Percentiles rank a stretch among this genome's conserved stretches.
These are phyloP conservation scores for Trichoderma sp. DNA, from an alignment of 2,329 filamentous ascomycete species.

Conservation along the genomic window DNA sequence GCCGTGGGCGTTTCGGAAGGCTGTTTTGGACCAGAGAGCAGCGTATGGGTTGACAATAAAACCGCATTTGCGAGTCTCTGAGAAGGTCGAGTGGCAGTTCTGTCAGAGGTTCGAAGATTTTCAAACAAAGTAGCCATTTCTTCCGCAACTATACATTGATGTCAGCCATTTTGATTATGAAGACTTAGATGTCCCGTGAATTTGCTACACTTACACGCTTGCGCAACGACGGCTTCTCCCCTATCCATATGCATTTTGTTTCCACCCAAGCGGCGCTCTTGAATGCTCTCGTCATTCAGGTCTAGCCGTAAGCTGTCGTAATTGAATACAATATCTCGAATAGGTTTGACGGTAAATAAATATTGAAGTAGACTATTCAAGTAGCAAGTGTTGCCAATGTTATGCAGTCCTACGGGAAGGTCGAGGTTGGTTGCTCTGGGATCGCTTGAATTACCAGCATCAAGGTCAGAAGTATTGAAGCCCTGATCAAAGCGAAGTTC, in stretches of 20 bases:
- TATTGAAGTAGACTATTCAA: conserved; percentile 96
- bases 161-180: not conserved
- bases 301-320: conserved; percentile 71
- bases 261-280: conserved; percentile 72
- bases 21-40: conserved; percentile 35
- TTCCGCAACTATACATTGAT: conserved; percentile 58
- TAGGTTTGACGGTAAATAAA: conserved; percentile 80
- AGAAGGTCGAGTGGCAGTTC: conserved; percentile 65
- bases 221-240: conserved; percentile 62
- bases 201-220: conserved; percentile 69
- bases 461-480: conserved; percentile 7
- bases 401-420: conserved; percentile 82
- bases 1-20: conserved; percentile 26
- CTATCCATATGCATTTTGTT: conserved; percentile 49
- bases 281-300: conserved; percentile 60
- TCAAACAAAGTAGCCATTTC: conserved; percentile 70
- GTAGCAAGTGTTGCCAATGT: conserved; percentile 98
- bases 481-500: conserved; percentile 26
- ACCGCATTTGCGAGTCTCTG: conserved; percentile 79
- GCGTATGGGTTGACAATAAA: conserved; percentile 54
- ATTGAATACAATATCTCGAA: conserved; percentile 76
- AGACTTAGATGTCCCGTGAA: not conserved
- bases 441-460: not conserved
- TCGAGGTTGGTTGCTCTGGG: conserved; percentile 38
- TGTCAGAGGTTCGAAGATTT: conserved; percentile 63